Evolutionary conservation across 495 filamentous ascomycete species (phyloP).

Genomic region (Annulohypoxylon moriforme): DNA sequence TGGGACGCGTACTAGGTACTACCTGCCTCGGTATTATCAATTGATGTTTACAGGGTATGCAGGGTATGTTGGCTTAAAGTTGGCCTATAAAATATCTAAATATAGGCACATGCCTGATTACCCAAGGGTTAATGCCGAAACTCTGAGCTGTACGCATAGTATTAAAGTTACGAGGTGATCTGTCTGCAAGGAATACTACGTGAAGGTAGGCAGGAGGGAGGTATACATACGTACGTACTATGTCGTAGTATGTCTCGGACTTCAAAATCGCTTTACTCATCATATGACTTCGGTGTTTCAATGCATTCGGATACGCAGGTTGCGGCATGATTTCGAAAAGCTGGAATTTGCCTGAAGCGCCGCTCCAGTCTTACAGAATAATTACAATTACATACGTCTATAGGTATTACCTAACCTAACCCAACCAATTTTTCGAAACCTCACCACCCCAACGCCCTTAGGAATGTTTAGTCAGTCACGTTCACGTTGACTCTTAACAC

Average conservation of each 20-base stretch:
- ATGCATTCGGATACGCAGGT: not conserved
- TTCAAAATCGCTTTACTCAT: not conserved
- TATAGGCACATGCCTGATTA: constrained; percentile 24
- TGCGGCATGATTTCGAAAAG: not conserved
- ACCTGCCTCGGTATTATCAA: not conserved
- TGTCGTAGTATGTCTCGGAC: not conserved
- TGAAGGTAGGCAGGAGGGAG: not conserved
- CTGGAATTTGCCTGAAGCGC: not conserved
- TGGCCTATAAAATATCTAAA: constrained; percentile 20
- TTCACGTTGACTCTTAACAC: not conserved
- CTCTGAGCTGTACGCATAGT: not conserved
- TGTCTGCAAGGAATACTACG: not conserved
- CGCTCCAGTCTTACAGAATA: not conserved
- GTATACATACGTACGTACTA: not conserved
- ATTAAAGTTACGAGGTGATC: constrained; percentile 19
- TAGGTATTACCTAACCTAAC: not conserved
- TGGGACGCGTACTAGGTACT: constrained; percentile 1
- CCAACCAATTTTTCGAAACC: not conserved
- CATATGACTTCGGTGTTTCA: not conserved
- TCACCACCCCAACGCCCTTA: not conserved
- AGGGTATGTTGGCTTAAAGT: not conserved
- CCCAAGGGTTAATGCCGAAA: constrained; percentile 1
- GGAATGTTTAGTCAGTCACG: not conserved
- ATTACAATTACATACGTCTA: constrained; percentile 1
- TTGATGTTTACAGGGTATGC: not conserved